Base-by-base conservation (phyloP, 306 rosid genomes). In the Trifolium pratense region DNA sequence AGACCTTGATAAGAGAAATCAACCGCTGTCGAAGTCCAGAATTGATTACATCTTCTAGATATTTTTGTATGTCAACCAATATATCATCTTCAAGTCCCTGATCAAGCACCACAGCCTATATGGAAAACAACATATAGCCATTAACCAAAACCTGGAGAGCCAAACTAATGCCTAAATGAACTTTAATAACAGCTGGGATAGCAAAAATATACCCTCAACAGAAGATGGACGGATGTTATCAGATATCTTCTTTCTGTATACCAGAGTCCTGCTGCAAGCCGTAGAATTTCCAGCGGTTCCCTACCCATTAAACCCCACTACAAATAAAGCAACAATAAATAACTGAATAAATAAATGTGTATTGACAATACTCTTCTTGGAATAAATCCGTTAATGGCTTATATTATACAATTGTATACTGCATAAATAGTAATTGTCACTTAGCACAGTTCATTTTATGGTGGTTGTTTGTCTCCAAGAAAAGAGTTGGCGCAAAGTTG, bases 231-330 rank as follows among this genome's bases (percentile, higher is more conserved):
- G 64, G 97, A 86, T 45, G 93, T 91, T 79, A 94, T 78, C 70
- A 89, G 77, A 85, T 94, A 90, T 80, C 98, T 89, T 86, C 98
- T 94, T 84, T 94, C 95, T 8, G 96, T 89, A 83, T 94, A 94
- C 96, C 92, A 94, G 46, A 94, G 94, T 72, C 98, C 98, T 0
- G 94, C 90, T 45, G 98, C 78, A 81, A 94, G 97, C 61, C 91
- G 92, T 71, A 88, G 58, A 81, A 91, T 80, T 74, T 94, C 98
- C 60, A 78, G 63, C 45, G 94, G 94, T 31, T 94, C 97, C 75
- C 98, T 87, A 70, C 92, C 97, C 96, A 89, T 85, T 83, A 94
- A 82, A 74, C 92, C 93, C 97, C 98, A 88, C 98, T 94, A 49
- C 13, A 77, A n/a, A 77, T 53, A 4, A 58, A 62, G 71, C 43